Evolutionary conservation across 192 early-diverging fungal genomes (phyloP).

Genomic region (Rhizophagus sp.): DNA sequence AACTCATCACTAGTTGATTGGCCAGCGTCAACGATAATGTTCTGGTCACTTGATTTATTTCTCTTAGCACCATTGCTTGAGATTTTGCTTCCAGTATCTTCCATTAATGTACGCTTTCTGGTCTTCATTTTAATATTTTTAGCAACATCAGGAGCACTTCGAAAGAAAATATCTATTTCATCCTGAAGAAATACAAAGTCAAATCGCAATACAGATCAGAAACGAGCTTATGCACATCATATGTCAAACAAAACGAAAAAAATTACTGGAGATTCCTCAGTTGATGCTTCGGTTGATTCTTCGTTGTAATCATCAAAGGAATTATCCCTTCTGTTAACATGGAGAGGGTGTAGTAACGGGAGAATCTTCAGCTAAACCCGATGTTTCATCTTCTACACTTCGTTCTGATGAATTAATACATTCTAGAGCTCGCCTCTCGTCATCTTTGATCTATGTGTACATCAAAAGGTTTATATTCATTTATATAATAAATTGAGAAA

Average conservation of each 20-base stretch:
- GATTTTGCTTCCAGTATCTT: constrained; percentile 16
- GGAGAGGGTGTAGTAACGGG: not conserved
- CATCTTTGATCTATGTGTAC: constrained; percentile 8
- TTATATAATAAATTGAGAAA: constrained; percentile 20
- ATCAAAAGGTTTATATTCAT: constrained; percentile 26
- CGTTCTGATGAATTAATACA: constrained; percentile 21
- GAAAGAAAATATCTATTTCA: not conserved
- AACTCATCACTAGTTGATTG: constrained; percentile 20
- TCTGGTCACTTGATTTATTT: constrained; percentile 15
- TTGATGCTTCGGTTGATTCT: no score
- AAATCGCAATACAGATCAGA: no score
- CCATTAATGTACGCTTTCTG: constrained; percentile 3
- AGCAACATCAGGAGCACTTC: constrained; percentile 4
- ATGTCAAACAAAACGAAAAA: no score
- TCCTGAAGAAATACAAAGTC: not conserved
- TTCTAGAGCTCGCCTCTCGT: not conserved
- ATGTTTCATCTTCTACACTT: constrained; percentile 26
- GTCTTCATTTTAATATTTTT: not conserved
- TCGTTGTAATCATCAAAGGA: no score
- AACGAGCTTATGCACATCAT: no score
- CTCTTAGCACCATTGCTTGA: constrained; percentile 9
- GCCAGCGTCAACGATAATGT: constrained; percentile 15
- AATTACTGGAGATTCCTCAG: no score
- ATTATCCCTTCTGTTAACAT: not conserved
- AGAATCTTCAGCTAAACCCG: constrained; percentile 2